Base-by-base conservation (phyloP, 306 rosid species). In the Purshia tridentata region DNA sequence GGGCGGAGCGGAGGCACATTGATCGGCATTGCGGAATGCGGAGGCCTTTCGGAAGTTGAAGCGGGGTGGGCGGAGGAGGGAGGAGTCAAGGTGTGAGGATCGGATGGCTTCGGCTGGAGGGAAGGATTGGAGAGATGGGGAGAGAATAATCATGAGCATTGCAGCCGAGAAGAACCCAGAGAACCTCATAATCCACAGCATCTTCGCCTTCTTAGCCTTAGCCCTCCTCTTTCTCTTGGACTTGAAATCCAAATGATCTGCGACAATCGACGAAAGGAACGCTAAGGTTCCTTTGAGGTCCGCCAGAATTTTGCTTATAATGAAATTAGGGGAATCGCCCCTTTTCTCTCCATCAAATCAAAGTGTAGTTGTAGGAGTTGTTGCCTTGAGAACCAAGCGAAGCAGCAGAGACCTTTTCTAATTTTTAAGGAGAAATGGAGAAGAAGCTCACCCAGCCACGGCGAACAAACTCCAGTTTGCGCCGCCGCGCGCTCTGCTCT, bases 51-150 rank as follows among this genome's bases (percentile, higher is more conserved):
- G 86, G 73, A 87, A 90, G 0, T 81, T 80, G 56, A 88, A 79
- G 11, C 65, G 87, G 72, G 74, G 79, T 6, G 67, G 41, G 3
- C 81, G 83, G 77, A 79, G 82, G 69, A 73, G 61, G 15, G 69
- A 75, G 1, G n/a, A 53, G 20, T 73, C 84, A 11, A 69, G 84
- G 20, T 80, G 79, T 1, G 90, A 78, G 55, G 96, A 88, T 48
- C 89, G 84, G 75, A 90, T 90, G 6, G 96, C 96, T 64, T 88
- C 92, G 0, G 96, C 96, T 0, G 96, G 96, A 7, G 85, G 91
- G 13, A 80, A 84, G 0, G 96, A 88, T 65, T 88, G 96, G 13
- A 90, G 83, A 58, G 96, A 90, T 4, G 96, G 96, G 45, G 89
- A 88, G 40, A 90, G 79, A 65, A 90, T 41, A 22, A 90, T 77